These are phyloP conservation scores for Leishmania lainsoni DNA, from an alignment of 208 protist genomes.

Conservation along the genomic window DNA sequence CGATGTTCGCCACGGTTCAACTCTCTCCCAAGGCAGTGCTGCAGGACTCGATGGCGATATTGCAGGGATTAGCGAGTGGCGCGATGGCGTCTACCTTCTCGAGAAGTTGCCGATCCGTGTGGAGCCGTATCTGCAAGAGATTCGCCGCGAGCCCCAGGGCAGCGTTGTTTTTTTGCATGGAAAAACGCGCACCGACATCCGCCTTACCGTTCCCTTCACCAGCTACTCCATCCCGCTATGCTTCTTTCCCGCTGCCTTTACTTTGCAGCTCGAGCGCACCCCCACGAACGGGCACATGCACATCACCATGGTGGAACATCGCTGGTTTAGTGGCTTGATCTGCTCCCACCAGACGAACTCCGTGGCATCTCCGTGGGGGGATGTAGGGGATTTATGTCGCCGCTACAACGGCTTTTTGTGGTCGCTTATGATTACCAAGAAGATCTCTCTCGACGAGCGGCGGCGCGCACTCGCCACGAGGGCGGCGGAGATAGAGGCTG, in stretches of 20 bases:
- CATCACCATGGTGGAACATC: constrained; percentile 66
- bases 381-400: constrained; percentile 67
- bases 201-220: constrained; percentile 50
- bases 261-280: constrained; percentile 54
- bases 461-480: constrained; percentile 17
- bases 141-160: constrained; percentile 57
- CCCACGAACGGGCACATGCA: constrained; percentile 3
- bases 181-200: constrained; percentile 47
- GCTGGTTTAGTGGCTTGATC: constrained; percentile 75
- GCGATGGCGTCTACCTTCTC: constrained; percentile 48
- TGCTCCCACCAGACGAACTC: constrained; percentile 63
- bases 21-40: constrained; percentile 43
- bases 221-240: constrained; percentile 21
- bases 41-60: constrained; percentile 63
- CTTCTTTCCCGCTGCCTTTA: constrained; percentile 45
- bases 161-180: constrained; percentile 61
- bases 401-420: constrained; percentile 71
- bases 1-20: constrained; percentile 25
- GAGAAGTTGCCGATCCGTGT: constrained; percentile 36
- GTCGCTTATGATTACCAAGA: constrained; percentile 46
- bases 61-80: constrained; percentile 58
- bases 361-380: constrained; percentile 48
- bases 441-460: constrained; percentile 31
- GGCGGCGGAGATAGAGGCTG: constrained; percentile 16
- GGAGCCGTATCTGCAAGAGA: constrained; percentile 43